Evolutionary conservation across 495 filamentous ascomycete genomes (phyloP).

Genomic region (Penicillium crystallinum): DNA sequence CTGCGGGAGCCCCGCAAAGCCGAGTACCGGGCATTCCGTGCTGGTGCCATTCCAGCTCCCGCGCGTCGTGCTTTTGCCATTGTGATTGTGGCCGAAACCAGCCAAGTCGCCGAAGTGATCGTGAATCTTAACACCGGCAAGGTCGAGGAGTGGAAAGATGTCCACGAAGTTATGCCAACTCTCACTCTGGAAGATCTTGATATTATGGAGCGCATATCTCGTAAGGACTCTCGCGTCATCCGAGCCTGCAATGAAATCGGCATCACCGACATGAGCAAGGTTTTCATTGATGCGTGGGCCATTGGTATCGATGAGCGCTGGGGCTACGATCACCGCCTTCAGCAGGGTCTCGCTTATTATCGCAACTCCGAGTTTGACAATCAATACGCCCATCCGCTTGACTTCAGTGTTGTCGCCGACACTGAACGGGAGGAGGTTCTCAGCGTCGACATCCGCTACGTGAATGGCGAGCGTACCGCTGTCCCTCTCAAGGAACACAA

Average conservation of each 20-base stretch:
- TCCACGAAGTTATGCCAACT: slow-evolving; percentile 73
- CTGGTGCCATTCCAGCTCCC: slow-evolving; percentile 42
- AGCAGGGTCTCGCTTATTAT: slow-evolving; percentile 38
- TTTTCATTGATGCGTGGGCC: slow-evolving; percentile 64
- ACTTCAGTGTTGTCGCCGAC: slow-evolving; percentile 33
- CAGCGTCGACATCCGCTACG: slow-evolving; percentile 84
- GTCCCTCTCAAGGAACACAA: slow-evolving; percentile 51
- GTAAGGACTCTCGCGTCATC: slow-evolving; percentile 75
- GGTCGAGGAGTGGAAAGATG: slow-evolving; percentile 65
- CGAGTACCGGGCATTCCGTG: slow-evolving; percentile 71
- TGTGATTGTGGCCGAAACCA: slow-evolving; percentile 24
- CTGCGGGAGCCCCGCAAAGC: slow-evolving; percentile 74
- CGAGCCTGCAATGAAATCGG: slow-evolving; percentile 80
- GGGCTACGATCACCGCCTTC: slow-evolving; percentile 36
- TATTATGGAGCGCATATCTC: slow-evolving; percentile 68
- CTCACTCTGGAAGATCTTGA: slow-evolving; percentile 87
- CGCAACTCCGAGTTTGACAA: slow-evolving; percentile 45
- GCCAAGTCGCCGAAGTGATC: slow-evolving; percentile 64
- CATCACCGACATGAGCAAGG: slow-evolving; percentile 80
- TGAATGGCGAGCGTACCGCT: slow-evolving; percentile 60
- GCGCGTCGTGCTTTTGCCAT: slow-evolving; percentile 33
- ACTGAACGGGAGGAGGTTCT: slow-evolving; percentile 92
- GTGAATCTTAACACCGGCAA: slow-evolving; percentile 64
- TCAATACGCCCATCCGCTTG: slow-evolving; percentile 38
- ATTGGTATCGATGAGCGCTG: slow-evolving; percentile 38